Base-by-base conservation (phyloP, 306 rosid species). In the Adenanthera pavonina region DNA sequence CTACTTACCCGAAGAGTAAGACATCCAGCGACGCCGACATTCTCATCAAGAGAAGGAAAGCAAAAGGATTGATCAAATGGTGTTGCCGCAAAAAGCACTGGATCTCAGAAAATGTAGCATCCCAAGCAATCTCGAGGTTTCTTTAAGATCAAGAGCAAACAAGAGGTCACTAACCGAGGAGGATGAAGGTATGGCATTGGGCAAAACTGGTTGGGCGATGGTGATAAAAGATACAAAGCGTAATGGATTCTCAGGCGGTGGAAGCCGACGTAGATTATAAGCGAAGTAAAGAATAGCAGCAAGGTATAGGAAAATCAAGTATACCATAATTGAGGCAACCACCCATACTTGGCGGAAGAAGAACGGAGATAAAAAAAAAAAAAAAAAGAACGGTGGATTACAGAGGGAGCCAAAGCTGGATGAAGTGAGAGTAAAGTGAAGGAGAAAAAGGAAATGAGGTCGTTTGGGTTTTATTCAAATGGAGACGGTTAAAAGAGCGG, bases 261-360 rank as follows among this genome's bases (percentile, higher is more conserved):
- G 75, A 34, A 77, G 75, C 66, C 54, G 51, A 79, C 85, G 89
- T 91, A 78, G 89, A 82, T 85, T 86, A 67, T 36, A 89, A 85
- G 92, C 84, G 87, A 91, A 91, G 91, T 59, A 89, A 84, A 54
- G 89, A 89, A 85, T 85, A 84, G 80, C 75, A 54, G 85, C 70
- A 57, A 33, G 75, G 9, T 20, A 4, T 20, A 62, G 72, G 54
- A 8, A 72, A 43, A 43, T 72, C 67, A 46, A 67, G 57, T 71
- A 34, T 57, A 51, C 19, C 66, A 33, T 33, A 38, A 67, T 64
- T 30, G 46, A 34, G 47, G 80, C 30, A 20, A 74, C 4, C 69
- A 64, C 46, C 69, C 79, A 57, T 75, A 3, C 11, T 60, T 81
- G 73, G 68, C 60, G 69, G 33, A 38, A 54, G 74, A 57, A 38